Conservation (phyloP, 148 eudicot genomes). For the Rhododendron henanense region DNA sequence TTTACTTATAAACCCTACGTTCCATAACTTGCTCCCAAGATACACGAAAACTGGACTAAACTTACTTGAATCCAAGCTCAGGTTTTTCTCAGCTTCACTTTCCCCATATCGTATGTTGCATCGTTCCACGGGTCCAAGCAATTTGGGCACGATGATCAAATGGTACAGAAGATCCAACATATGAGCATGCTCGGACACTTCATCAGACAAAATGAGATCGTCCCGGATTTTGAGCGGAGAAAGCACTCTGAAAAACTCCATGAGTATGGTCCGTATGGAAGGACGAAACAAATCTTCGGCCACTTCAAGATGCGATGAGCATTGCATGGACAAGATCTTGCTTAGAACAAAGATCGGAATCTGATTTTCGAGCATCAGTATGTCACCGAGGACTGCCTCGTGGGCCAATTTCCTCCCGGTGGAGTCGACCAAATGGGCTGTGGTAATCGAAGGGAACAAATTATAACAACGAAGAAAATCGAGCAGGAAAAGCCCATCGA, state of each 20-base stretch:
- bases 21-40: not conserved
- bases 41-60: not conserved
- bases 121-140: not conserved
- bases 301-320: not conserved
- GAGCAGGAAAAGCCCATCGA: constrained; percentile 57
- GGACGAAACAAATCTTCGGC: constrained; percentile 14
- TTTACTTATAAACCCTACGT: not conserved
- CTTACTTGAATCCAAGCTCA: not conserved
- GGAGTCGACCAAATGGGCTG: constrained; percentile 21
- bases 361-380: constrained; percentile 62
- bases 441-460: not conserved
- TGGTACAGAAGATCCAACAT: constrained; percentile 50
- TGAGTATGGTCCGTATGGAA: constrained; percentile 15
- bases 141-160: constrained; percentile 23
- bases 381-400: constrained; percentile 41
- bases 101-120: not conserved
- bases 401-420: constrained; percentile 22
- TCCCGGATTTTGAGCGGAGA: constrained; percentile 27
- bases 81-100: not conserved
- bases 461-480: constrained; percentile 23
- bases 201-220: not conserved
- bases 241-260: constrained; percentile 23
- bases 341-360: constrained; percentile 38
- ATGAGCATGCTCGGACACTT: constrained; percentile 22
- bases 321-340: constrained; percentile 16